Evolutionary conservation across 768 basidiomycete genomes (phyloP).

Genomic region (Tulasnella sp.): DNA sequence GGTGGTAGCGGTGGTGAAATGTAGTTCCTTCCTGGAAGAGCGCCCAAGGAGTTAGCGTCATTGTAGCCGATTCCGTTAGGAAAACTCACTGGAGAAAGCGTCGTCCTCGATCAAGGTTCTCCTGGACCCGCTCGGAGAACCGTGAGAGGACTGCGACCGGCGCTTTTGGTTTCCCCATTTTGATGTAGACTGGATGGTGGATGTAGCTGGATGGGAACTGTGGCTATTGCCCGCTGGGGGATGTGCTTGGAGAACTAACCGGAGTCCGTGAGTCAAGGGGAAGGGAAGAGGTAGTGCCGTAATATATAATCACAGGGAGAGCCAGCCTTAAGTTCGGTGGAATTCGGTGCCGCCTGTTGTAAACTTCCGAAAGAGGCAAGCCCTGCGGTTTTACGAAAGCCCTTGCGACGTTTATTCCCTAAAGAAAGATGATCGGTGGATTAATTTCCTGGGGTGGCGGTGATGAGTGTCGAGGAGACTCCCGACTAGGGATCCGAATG

Average conservation of each 20-base stretch:
- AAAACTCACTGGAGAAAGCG: too few species aligned
- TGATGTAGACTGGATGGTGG: too few species aligned
- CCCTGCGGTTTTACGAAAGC: too few species aligned
- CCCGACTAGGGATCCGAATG: neutral
- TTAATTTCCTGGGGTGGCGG: neutral
- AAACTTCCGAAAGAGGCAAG: neutral
- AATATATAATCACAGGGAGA: neutral
- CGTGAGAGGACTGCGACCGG: neutral
- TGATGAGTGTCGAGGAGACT: neutral
- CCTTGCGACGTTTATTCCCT: neutral
- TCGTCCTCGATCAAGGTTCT: too few species aligned
- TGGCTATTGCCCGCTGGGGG: too few species aligned
- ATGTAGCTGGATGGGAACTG: too few species aligned
- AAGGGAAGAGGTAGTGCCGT: neutral
- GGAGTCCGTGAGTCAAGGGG: neutral
- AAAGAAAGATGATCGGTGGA: neutral
- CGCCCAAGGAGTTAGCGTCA: too few species aligned
- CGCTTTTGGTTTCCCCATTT: too few species aligned
- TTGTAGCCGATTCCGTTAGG: too few species aligned
- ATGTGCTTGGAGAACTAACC: neutral
- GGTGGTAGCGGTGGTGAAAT: too few species aligned
- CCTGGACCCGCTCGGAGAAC: too few species aligned
- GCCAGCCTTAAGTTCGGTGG: neutral
- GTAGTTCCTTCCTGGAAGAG: too few species aligned
- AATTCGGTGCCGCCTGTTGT: slow-evolving; percentile 1